These are phyloP conservation scores for Fusarium sp. DNA, from an alignment of 2,329 filamentous ascomycete species.

Conservation along the genomic window DNA sequence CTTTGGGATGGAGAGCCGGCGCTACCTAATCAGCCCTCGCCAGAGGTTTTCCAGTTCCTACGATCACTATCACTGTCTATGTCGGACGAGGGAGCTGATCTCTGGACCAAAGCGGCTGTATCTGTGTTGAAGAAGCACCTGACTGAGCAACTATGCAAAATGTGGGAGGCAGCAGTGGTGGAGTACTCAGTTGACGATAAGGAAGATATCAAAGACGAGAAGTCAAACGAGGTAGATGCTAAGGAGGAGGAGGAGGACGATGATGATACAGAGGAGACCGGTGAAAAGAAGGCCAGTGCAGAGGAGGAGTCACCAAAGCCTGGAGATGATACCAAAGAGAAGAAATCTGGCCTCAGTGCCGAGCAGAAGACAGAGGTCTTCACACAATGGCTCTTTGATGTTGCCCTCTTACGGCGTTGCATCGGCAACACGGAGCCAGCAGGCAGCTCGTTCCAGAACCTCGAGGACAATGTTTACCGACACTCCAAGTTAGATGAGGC, in stretches of 20 bases:
- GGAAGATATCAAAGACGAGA: constrained; percentile 2
- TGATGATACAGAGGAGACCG: constrained; percentile 12
- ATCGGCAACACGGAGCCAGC: constrained; percentile 47
- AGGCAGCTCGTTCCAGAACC: constrained; percentile 49
- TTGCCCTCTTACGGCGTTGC: constrained; percentile 59
- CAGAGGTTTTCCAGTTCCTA: constrained; percentile 76
- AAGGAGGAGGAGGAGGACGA: neutral
- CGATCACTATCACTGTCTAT: constrained; percentile 72
- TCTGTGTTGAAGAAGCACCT: constrained; percentile 68
- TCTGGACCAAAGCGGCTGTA: constrained; percentile 81
- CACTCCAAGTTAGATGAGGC: constrained; percentile 60
- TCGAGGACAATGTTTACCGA: constrained; percentile 58
- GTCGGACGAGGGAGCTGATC: constrained; percentile 75
- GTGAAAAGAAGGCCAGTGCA: constrained; percentile 11
- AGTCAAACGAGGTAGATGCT: neutral
- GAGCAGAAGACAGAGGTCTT: constrained; percentile 57
- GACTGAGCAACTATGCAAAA: constrained; percentile 57
- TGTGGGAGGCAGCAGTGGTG: constrained; percentile 58
- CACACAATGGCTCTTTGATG: constrained; percentile 70
- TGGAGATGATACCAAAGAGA: neutral
- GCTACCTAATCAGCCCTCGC: constrained; percentile 81
- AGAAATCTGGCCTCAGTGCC: neutral
- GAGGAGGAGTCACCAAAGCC: constrained; percentile 12
- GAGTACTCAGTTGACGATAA: constrained; percentile 29
- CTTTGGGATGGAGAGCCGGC: constrained; percentile 84